These are phyloP conservation scores for Camellia lanceoleosa DNA, from an alignment of 148 eudicot genomes.

Conservation along the genomic window DNA sequence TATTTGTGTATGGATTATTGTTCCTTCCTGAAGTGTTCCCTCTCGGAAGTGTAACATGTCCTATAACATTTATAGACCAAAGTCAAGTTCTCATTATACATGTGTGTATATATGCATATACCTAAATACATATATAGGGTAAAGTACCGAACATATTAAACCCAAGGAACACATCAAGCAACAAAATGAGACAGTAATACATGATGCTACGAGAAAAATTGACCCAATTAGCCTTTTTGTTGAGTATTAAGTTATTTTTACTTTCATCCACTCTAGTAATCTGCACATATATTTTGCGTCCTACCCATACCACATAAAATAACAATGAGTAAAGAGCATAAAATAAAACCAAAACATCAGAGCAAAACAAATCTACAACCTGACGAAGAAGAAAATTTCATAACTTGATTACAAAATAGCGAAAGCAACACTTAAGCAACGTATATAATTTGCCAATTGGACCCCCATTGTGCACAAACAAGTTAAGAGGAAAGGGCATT, in stretches of 20 bases:
- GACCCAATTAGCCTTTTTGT: constrained; percentile 92
- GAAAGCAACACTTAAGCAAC: neutral
- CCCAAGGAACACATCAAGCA: constrained; percentile 2
- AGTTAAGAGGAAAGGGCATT: too few species aligned
- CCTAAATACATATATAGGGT: too few species aligned
- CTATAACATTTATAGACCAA: constrained; percentile 36
- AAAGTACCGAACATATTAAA: neutral
- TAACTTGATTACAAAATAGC: constrained; percentile 4
- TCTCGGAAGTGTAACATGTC: constrained; percentile 55
- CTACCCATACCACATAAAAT: constrained; percentile 47
- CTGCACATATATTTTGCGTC: constrained; percentile 56
- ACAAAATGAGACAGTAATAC: neutral
- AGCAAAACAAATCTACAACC: neutral
- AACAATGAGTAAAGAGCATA: neutral
- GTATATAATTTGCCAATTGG: constrained; percentile 4
- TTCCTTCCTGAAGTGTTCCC: constrained; percentile 84
- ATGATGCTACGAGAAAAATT: constrained; percentile 17
- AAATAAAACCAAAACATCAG: neutral
- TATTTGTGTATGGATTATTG: constrained; percentile 79
- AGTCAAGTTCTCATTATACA: constrained; percentile 14
- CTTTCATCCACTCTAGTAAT: constrained; percentile 77
- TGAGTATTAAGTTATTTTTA: constrained; percentile 76
- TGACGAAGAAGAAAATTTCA: neutral
- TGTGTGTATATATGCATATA: neutral
- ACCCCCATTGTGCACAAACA: neutral